Evolutionary conservation across 352 stramenopile species (phyloP).

Genomic region (Phytophthora aleatoria): DNA sequence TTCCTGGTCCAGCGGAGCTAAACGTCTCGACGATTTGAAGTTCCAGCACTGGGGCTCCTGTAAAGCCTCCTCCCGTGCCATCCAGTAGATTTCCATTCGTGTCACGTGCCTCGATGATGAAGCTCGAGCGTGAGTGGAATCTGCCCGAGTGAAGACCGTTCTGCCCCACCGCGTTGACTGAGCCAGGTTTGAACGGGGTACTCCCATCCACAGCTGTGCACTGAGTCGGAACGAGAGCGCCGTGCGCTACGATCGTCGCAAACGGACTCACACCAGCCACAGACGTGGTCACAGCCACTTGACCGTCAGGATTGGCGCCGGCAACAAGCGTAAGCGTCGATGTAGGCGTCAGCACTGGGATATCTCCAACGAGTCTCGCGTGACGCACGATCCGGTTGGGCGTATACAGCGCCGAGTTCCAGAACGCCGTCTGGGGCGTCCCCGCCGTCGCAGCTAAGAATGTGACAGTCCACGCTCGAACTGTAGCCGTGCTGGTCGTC

Average conservation of each 20-base stretch:
- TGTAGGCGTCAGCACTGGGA: slow-evolving; percentile 40
- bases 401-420: slow-evolving; percentile 66
- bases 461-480: slow-evolving; percentile 61
- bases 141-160: slow-evolving; percentile 67
- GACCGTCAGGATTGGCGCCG: slow-evolving; percentile 32
- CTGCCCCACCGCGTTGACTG: slow-evolving; percentile 57
- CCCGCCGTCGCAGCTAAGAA: slow-evolving; percentile 57
- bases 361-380: slow-evolving; percentile 54
- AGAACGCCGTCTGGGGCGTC: slow-evolving; percentile 62
- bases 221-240: slow-evolving; percentile 57
- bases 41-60: slow-evolving; percentile 73
- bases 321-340: slow-evolving; percentile 39
- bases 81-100: slow-evolving; percentile 91
- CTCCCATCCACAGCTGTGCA: slow-evolving; percentile 69
- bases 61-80: slow-evolving; percentile 65
- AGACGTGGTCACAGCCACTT: slow-evolving; percentile 22
- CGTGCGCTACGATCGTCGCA: slow-evolving; percentile 56
- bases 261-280: slow-evolving; percentile 65
- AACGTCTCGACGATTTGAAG: slow-evolving; percentile 92
- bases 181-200: slow-evolving; percentile 65
- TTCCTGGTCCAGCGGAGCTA: slow-evolving; percentile 41
- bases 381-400: slow-evolving; percentile 49
- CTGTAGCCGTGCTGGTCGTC: slow-evolving; percentile 10
- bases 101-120: slow-evolving; percentile 94
- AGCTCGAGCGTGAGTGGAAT: slow-evolving; percentile 76